Percentiles rank a stretch among this genome's conserved stretches.
Conservation (phyloP, 164 flowering plant species). For the Umbellularia californica region DNA sequence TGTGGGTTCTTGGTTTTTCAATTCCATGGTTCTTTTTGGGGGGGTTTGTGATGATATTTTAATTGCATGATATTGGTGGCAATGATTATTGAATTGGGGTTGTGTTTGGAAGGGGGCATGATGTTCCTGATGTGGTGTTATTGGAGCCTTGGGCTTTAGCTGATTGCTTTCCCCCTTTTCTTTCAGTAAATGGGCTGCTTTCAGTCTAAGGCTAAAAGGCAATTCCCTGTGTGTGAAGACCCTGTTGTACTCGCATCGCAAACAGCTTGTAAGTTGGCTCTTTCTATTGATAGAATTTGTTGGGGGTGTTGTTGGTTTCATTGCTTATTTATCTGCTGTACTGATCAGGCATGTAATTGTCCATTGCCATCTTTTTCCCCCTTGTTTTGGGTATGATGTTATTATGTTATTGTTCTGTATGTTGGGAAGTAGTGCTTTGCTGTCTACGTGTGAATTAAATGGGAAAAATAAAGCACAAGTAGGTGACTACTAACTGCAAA, state of each 20-base stretch:
- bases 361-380: too few relatives aligned
- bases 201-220: constrained; percentile 50
- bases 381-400: not conserved
- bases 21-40: too few relatives aligned
- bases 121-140: constrained; percentile 40
- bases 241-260: constrained; percentile 78
- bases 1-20: too few relatives aligned
- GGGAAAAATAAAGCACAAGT: too few relatives aligned
- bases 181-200: constrained; percentile 78
- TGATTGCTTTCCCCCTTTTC: constrained; percentile 16
- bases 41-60: too few relatives aligned
- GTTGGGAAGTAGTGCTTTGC: too few relatives aligned
- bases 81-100: not conserved
- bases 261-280: constrained; percentile 76
- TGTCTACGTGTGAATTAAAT: too few relatives aligned
- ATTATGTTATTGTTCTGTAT: not conserved
- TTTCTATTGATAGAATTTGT: not conserved
- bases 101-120: constrained; percentile 28
- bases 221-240: constrained; percentile 72
- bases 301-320: not conserved
- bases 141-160: constrained; percentile 30
- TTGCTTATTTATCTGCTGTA: not conserved
- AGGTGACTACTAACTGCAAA: too few relatives aligned
- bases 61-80: too few relatives aligned
- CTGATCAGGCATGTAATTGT: not conserved